Percentiles rank a stretch among this genome's conserved stretches.
Conservation (phyloP, 441 rosid genomes). For the Raphanus hybrid region DNA sequence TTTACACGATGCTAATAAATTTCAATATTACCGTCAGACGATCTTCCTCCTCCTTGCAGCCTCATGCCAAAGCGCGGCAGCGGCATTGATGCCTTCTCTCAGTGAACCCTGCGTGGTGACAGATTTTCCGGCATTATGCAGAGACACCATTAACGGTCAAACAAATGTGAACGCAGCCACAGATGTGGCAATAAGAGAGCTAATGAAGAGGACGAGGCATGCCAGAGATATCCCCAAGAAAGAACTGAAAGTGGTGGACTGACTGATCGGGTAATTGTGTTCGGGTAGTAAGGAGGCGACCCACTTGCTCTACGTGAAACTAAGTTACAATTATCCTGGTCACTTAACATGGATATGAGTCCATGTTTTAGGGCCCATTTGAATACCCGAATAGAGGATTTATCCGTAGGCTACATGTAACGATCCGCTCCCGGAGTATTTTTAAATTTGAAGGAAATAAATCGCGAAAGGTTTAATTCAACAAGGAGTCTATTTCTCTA, state of each 20-base stretch:
- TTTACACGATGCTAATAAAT: slow-evolving; percentile 27
- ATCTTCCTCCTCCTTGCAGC: slow-evolving; percentile 18
- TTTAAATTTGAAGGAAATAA: no score
- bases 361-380: no score
- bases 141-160: slow-evolving; percentile 34
- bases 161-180: slow-evolving; percentile 39
- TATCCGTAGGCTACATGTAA: no score
- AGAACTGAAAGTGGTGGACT: neutral
- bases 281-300: no score
- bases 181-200: slow-evolving; percentile 30
- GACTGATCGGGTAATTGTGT: neutral
- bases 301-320: no score
- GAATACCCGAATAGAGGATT: no score
- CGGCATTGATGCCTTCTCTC: neutral
- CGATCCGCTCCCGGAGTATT: no score
- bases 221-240: slow-evolving; percentile 23
- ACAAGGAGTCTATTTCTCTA: no score
- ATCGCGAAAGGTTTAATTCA: no score
- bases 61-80: slow-evolving; percentile 12
- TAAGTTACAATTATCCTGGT: no score
- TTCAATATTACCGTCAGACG: neutral
- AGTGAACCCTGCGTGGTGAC: slow-evolving; percentile 32
- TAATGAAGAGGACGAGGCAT: slow-evolving; percentile 26
- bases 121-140: slow-evolving; percentile 37
- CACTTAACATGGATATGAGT: no score